Evolutionary conservation across 2,329 filamentous ascomycete genomes (phyloP).

Genomic region (Fusarium fracticaudum): DNA sequence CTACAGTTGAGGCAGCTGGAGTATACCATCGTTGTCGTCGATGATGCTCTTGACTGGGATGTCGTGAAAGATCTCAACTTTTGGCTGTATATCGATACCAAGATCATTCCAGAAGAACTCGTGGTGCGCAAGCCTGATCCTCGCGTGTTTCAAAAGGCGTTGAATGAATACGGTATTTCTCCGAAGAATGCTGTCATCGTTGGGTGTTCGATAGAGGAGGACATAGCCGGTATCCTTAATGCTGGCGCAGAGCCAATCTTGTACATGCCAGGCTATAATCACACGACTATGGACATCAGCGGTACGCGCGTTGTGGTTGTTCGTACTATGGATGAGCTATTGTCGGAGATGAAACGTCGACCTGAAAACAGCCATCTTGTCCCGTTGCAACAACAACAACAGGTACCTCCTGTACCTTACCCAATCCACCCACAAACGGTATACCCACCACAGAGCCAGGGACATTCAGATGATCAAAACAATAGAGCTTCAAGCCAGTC

Average conservation of each 20-base stretch:
- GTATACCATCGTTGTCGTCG: background rate
- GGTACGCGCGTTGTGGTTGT: background rate
- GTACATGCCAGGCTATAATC: background rate
- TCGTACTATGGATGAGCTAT: background rate
- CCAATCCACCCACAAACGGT: background rate
- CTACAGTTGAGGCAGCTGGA: background rate
- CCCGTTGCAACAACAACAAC: background rate
- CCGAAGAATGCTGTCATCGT: background rate
- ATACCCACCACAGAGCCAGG: background rate
- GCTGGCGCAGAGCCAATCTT: background rate
- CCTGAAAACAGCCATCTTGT: background rate
- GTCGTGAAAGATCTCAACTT: background rate
- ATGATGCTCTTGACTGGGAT: background rate
- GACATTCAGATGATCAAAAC: no score
- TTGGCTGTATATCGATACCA: background rate
- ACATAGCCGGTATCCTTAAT: background rate
- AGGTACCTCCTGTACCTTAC: no score
- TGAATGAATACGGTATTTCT: background rate
- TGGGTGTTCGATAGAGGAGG: background rate
- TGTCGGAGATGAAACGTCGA: background rate
- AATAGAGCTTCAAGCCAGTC: background rate
- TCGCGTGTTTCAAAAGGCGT: background rate
- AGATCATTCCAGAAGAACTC: accelerated
- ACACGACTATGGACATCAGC: accelerated
- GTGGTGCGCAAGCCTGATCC: background rate